Evolutionary conservation across 805 yeast genomes (phyloP).

Genomic region (Candida xyloterini): DNA sequence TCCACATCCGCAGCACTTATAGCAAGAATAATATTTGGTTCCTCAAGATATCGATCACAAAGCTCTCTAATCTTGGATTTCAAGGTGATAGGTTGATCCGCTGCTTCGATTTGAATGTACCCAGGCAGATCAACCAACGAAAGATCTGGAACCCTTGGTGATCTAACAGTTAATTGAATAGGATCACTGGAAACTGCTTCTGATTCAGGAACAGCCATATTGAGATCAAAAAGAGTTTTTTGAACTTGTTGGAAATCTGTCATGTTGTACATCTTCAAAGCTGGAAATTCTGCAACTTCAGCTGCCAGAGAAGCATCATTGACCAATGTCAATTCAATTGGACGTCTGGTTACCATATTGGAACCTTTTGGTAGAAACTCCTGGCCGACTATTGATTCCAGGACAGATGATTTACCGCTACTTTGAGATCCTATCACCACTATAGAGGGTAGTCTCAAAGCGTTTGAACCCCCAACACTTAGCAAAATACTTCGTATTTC

Average conservation of each 20-base stretch:
- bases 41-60: slow-evolving; percentile 81
- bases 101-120: slow-evolving; percentile 93
- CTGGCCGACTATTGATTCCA: slow-evolving; percentile 96
- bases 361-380: slow-evolving; percentile 96
- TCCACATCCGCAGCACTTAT: slow-evolving; percentile 98
- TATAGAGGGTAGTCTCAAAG: slow-evolving; percentile 84
- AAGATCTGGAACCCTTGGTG: slow-evolving; percentile 88
- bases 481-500: slow-evolving; percentile 82
- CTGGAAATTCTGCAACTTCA: slow-evolving; percentile 92
- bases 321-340: slow-evolving; percentile 89
- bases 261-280: slow-evolving; percentile 73
- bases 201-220: slow-evolving; percentile 83
- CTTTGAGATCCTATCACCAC: slow-evolving; percentile 98
- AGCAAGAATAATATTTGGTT: slow-evolving; percentile 92
- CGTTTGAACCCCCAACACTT: slow-evolving; percentile 68
- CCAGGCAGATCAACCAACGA: slow-evolving; percentile 96
- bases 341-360: slow-evolving; percentile 97
- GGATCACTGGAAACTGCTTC: slow-evolving; percentile 93
- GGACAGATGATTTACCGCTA: slow-evolving; percentile 93
- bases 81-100: slow-evolving; percentile 87
- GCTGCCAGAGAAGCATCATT: slow-evolving; percentile 78
- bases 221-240: slow-evolving; percentile 78
- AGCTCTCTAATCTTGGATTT: slow-evolving; percentile 74
- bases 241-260: slow-evolving; percentile 90
- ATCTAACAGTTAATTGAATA: slow-evolving; percentile 84